Evolutionary conservation across 306 rosid species (phyloP).

Genomic region (Boehmeria nivea): DNA sequence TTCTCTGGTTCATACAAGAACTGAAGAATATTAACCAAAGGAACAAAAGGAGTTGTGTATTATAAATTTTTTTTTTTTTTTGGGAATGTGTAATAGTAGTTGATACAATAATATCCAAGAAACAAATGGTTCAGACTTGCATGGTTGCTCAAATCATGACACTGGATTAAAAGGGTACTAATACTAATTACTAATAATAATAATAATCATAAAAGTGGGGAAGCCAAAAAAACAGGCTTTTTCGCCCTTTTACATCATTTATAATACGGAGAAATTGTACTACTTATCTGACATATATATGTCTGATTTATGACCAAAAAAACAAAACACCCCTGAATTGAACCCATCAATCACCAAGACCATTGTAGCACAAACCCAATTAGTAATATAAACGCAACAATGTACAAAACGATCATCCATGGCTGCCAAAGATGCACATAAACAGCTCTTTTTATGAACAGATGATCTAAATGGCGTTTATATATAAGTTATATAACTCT

Average conservation of each 20-base stretch:
- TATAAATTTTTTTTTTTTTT: not conserved
- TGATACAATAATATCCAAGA: slow-evolving; percentile 26
- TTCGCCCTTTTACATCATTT: slow-evolving; percentile 38
- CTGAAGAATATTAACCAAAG: no score
- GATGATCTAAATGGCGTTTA: slow-evolving; percentile 67
- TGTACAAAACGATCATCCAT: slow-evolving; percentile 91
- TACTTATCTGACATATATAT: slow-evolving; percentile 31
- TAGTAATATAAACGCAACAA: slow-evolving; percentile 42
- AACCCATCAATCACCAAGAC: slow-evolving; percentile 41
- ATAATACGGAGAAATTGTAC: slow-evolving; percentile 24
- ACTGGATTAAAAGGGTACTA: slow-evolving; percentile 23
- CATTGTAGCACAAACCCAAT: slow-evolving; percentile 41
- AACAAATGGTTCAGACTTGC: slow-evolving; percentile 35
- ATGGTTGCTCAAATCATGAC: slow-evolving; percentile 27
- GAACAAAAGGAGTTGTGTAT: slow-evolving; percentile 11
- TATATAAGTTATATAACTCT: no score
- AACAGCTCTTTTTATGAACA: slow-evolving; percentile 63
- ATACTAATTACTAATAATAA: no score
- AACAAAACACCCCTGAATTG: not conserved
- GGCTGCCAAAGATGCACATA: slow-evolving; percentile 78
- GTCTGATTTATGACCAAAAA: slow-evolving; percentile 34
- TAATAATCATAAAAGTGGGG: slow-evolving; percentile 32
- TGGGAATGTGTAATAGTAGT: slow-evolving; percentile 1
- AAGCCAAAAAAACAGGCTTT: slow-evolving; percentile 64
- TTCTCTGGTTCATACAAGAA: no score